Percentiles rank a stretch among this genome's conserved stretches.
phyloP scores from a whole-genome alignment of 306 rosid genomes.

The Citrullus mucosospermus region DNA sequence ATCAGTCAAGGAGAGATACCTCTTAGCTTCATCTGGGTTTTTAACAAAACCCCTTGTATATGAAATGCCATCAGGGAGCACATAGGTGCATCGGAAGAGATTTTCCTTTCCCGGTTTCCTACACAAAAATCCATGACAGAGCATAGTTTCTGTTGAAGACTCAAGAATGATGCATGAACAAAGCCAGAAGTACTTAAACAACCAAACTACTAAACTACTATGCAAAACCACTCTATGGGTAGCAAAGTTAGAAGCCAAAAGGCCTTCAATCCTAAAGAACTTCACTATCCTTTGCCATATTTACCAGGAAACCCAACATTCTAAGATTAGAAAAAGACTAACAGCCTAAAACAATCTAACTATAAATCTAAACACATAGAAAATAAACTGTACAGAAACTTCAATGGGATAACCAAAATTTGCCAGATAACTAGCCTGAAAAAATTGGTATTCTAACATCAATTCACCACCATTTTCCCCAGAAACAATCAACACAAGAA shows the following conservation, averaged over 20 bases:
- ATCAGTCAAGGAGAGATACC: slow-evolving; percentile 35
- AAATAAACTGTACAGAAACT: neutral
- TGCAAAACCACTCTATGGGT: too few relatives aligned
- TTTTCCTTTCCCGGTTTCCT: slow-evolving; percentile 65
- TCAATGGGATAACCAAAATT: neutral
- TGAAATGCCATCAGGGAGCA: slow-evolving; percentile 78
- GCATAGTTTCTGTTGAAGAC: too few relatives aligned
- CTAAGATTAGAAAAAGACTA: neutral
- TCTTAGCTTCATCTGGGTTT: slow-evolving; percentile 50
- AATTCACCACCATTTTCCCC: neutral
- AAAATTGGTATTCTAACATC: neutral
- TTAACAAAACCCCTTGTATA: slow-evolving; percentile 70
- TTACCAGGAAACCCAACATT: neutral
- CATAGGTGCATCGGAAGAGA: slow-evolving; percentile 63
- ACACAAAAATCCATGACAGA: neutral
- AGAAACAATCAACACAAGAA: neutral
- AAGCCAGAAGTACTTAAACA: neutral
- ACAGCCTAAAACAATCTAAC: neutral
- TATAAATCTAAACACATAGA: neutral
- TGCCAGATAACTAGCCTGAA: neutral
- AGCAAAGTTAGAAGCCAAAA: neutral
- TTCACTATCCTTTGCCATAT: neutral
- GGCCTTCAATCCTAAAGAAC: neutral
- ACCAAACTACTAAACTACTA: neutral
- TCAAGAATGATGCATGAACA: neutral